A percentile compares a stretch with the other conserved stretches of the same genome.
phyloP scores from a whole-genome alignment of 352 stramenopile genomes.

The Peronosclerospora sorghi region DNA sequence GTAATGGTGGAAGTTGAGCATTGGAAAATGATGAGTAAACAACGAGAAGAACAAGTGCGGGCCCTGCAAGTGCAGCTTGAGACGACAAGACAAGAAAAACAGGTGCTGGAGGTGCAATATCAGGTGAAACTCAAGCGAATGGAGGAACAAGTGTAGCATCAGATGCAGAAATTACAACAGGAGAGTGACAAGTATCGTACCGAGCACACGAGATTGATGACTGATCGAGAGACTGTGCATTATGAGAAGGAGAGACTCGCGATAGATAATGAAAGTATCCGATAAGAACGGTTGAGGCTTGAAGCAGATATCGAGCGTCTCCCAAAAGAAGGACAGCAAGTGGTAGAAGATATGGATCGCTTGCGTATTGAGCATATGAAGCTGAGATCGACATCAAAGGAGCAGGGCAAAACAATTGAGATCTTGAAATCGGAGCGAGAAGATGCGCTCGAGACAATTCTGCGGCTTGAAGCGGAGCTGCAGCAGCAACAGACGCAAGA shows the following conservation, averaged over 20 bases:
- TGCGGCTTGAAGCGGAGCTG: slow-evolving; percentile 34
- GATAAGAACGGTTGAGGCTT: slow-evolving; percentile 35
- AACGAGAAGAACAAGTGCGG: slow-evolving; percentile 43
- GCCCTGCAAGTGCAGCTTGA: no score
- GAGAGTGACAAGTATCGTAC: slow-evolving; percentile 47
- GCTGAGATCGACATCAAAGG: slow-evolving; percentile 35
- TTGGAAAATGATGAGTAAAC: slow-evolving; percentile 21
- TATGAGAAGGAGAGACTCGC: no score
- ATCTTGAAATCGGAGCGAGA: slow-evolving; percentile 33
- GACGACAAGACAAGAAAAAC: no score
- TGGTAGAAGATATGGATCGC: no score
- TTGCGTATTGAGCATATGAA: slow-evolving; percentile 48
- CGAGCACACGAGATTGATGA: no score
- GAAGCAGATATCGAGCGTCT: slow-evolving; percentile 44
- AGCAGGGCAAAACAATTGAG: slow-evolving; percentile 42
- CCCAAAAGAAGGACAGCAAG: no score
- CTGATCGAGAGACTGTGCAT: no score
- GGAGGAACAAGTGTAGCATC: slow-evolving; percentile 42
- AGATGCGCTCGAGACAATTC: no score
- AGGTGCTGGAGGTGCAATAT: no score
- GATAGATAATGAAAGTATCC: slow-evolving; percentile 39
- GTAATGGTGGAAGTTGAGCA: no score
- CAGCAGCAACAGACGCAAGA: slow-evolving; percentile 28
- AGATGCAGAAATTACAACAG: slow-evolving; percentile 36
- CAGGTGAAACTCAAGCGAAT: slow-evolving; percentile 43